Base-by-base conservation (phyloP, 768 basidiomycete species). In the Russula vinacea region DNA sequence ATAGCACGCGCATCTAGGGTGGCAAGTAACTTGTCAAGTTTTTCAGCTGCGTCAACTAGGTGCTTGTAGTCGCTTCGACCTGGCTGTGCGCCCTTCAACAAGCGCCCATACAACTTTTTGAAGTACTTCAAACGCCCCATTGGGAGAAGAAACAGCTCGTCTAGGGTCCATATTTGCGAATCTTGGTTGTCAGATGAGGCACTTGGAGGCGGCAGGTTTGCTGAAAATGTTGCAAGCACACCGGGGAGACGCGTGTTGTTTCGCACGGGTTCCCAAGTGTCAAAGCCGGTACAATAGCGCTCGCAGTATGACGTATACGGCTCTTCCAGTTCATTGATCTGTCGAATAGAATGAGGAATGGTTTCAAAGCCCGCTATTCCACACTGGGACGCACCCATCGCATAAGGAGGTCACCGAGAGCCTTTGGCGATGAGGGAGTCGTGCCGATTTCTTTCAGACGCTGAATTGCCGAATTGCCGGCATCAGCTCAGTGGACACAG, bases 371-470 rank as follows among this genome's bases (percentile, higher is more conserved):
- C 11, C 10, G n/a, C 22, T 47, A 60, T 50, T 33, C 64, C 29
- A 52, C 58, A 45, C 29, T 60, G 55, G 40, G 53, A 77, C 90
- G 65, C 68, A 96, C 96, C 97, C 96, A 98, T 77, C 90, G 87
- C 90, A 98, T 97, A 59, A 99, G 80, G 45, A 99, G 79, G 74
- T 98, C 96, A 45, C 97, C 95, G 33, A 99, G 80, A 14, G 89
- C 93, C 72, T 94, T 97, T 6, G 95, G 94, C 14, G 91, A 92
- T 5, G 92, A 87, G 1, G 96, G 95, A 75, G 88, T 92, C 19
- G 90, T 84, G 22, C 94, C 95, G 66, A 98, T 94, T 64, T 96
- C 94, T 75, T 90, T 94, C 60, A 98, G 79, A 85, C 90, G 91
- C 95, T 97, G 74, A 9, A 22, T 58, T 11, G 47, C 39, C 53